Evolutionary conservation across 176 grass and related monocot genomes (phyloP), one percentile per base, ranked within the genome.

Genomic region (Musa troglodytarum): DNA sequence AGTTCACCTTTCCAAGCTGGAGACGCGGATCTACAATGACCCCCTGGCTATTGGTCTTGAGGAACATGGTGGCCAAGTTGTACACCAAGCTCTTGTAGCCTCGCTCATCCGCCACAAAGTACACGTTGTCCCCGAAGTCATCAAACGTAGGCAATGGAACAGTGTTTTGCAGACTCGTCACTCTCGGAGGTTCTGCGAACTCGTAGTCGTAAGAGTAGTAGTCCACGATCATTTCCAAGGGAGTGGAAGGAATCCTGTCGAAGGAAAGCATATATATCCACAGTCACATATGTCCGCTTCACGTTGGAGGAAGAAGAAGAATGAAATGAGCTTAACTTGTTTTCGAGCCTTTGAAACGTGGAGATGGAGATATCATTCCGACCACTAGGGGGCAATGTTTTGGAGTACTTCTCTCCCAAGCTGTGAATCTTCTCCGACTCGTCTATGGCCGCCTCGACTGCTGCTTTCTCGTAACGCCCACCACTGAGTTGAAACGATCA

Each of bases 111-210:
- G 81, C 84, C 72, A 89, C 81, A 49, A 86, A 89, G 71, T 83
- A 54, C 0, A 78, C 14, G 17, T 83, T 81, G 1, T 89, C 83
- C 0, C 87, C 87, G 8, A 89, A 86, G 54, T 79, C 34, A 43
- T 43, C 34, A 43, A 43, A 43, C 6, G 20, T 22, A 19, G 78
- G 25, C 71, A 76, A 59, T 15, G 84, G 84, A 13, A 81, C 50
- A 1, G 84, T 90, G 52, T 84, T 86, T 63, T 90, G 88, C 72
- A 87, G 74, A 64, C 88, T 90, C 9, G 88, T 90, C 50, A 84
- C 66, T 6, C 84, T 81, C 14, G 88, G 88, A 8, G 84, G 88
- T 74, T 90, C 84, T 24, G 84, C 84, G 52, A 90, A 90, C 80
- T 90, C 88, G 52, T 82, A 87, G 78, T 90, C 88, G 17, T 43